Conservation (phyloP, 345 rosid species). For the Pistacia atlantica region DNA sequence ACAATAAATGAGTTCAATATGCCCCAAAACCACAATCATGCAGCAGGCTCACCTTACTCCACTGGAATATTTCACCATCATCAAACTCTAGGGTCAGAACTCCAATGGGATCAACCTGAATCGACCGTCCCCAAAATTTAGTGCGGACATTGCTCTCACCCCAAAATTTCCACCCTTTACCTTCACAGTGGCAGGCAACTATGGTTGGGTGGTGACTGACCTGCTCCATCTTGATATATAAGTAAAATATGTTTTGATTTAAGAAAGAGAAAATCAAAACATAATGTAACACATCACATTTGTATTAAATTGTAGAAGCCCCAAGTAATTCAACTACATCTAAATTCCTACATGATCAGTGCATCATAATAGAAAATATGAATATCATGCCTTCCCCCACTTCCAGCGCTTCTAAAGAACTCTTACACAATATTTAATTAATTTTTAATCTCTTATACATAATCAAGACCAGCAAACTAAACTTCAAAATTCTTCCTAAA, state of each 20-base stretch:
- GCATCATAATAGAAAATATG: not conserved
- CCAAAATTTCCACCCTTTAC: conserved; percentile 98
- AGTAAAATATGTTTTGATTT: conserved; percentile 11
- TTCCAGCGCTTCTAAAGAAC: not conserved
- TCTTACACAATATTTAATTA: not conserved
- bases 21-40: conserved; percentile 9
- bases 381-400: not conserved
- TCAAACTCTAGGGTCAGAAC: conserved; percentile 84
- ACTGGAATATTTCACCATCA: conserved; percentile 92
- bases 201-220: conserved; percentile 99
- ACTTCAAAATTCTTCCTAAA: not conserved
- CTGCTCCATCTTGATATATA: conserved; percentile 44
- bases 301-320: not conserved
- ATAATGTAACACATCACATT: not conserved
- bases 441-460: not conserved
- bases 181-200: conserved; percentile 97
- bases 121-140: conserved; percentile 98
- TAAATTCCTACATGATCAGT: not conserved
- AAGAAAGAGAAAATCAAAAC: not conserved
- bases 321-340: not conserved
- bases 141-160: conserved; percentile 90
- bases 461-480: not conserved
- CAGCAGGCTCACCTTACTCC: conserved; percentile 77
- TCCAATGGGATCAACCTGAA: conserved; percentile 98
- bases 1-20: conserved; percentile 1